Evolutionary conservation across 305 asterid species (phyloP), one percentile per base, ranked within the genome.

Genomic region (Ruellia speciosa): DNA sequence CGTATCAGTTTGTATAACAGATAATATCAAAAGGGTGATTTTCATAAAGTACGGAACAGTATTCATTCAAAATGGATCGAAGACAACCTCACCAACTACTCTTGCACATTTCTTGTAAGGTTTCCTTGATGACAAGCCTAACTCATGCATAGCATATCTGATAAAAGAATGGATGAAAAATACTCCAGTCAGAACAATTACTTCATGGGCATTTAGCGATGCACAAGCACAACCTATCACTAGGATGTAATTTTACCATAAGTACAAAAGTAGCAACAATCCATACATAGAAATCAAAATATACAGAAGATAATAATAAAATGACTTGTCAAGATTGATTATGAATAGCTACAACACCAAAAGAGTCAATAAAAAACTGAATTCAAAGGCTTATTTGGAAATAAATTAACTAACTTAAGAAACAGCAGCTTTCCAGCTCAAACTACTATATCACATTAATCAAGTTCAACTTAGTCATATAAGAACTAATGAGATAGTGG

Each of bases 71-170:
- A 62, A 47, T 31, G 56, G 60, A 60, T 28, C 59, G 54, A 68
- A 70, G 59, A 67, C 81, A 75, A 86, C 99, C 99, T 92, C 99
- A 47, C 99, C 96, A 64, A 92, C 99, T 62, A 92, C 97, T 79
- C 99, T 81, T 28, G 99, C 99, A 79, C 97, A 88, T 72, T 88
- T 92, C 85, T 84, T 92, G 83, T 84, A 40, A 18, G 99, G 97
- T 64, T 77, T 88, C 88, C 70, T 82, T 28, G 99, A 92, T 61
- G 99, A 77, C 73, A 92, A 79, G 66, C 99, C 99, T 64, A 92
- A 77, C 63, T 88, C 97, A 69, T 92, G 99, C 97, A 92, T 86
- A 49, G 99, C 99, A 53, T 62, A 92, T 71, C 99, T 92, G 76
- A 64, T 66, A 51, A 70, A 43, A 24, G 31, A 55, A 58, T 9